Base-by-base conservation (phyloP, 2,329 filamentous ascomycete genomes). In the Colletotrichum gigasporum region DNA sequence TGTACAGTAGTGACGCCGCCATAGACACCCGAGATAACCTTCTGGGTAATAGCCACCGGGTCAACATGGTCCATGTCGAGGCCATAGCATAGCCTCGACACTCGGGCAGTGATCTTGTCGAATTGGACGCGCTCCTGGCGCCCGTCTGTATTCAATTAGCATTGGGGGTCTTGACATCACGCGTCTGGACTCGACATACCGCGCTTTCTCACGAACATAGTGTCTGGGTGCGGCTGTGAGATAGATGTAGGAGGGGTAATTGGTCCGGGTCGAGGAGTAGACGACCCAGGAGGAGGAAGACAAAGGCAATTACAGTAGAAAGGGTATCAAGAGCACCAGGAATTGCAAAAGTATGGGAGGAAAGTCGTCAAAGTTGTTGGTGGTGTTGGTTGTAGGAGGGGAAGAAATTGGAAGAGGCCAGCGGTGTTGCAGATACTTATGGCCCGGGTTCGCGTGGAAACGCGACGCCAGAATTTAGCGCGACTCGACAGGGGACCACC, bases 91-190 rank as follows among this genome's bases (percentile, higher is more conserved):
- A 99, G 86, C 75, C 96, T 90, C 47, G 96, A 98, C 71, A 99
- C 96, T 81, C 96, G 94, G 74, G 96, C 96, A 75, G 96, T 98
- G 88, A 99, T 99, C 85, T 99, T 99, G 87, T 99, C 96, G 85
- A 99, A 99, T 80, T 99, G 96, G 70, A 99, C 96, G 80, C 96
- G 96, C 87, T 99, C 96, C 85, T 98, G 97, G 86, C 96, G 96
- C 83, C 95, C 95, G 87, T 99, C 96, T 98, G 59, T 28, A 5
- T 14, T 28, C 12, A 9, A 14, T 66, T 26, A 68, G 52, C 5
- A 12, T 30, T 14, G 10, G 4, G 10, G 6, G 12, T 8, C 28
- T 30, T 26, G 10, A 10, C 2, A 12, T 8, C 11, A 50, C 39
- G 53, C 35, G 52, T 50, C 20, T 51, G 26, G 9, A 20, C 32